Evolutionary conservation across 2,329 filamentous ascomycete species (phyloP).

Genomic region (Penicillium sp.): DNA sequence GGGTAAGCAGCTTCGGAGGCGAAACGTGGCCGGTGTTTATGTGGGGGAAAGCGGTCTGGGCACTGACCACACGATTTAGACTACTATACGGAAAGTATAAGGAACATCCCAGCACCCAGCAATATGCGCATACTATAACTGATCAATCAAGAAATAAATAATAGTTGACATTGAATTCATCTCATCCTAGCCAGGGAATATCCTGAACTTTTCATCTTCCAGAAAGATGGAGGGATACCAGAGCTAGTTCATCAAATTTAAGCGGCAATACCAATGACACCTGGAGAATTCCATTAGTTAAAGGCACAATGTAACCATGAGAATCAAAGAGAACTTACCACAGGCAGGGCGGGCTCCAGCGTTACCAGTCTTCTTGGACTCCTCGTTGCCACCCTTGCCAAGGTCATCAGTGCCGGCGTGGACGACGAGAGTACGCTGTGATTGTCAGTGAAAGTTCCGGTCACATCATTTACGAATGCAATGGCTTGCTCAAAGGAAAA

Average conservation of each 20-base stretch:
- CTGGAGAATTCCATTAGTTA: conserved; percentile 40
- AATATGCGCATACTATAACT: background rate
- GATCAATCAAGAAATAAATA: background rate
- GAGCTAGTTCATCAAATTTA: conserved; percentile 47
- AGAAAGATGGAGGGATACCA: conserved; percentile 11
- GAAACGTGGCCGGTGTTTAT: conserved; percentile 35
- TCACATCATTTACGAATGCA: background rate
- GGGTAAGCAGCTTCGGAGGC: conserved; percentile 20
- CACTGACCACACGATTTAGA: background rate
- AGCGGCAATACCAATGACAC: conserved; percentile 85
- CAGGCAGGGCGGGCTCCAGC: conserved; percentile 91
- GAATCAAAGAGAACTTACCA: conserved; percentile 58
- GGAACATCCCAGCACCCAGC: background rate
- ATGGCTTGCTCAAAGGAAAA: conserved; percentile 8
- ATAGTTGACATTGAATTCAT: conserved; percentile 20
- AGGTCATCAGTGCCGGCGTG: conserved; percentile 97
- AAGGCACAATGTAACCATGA: background rate
- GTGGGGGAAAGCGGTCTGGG: conserved; percentile 33
- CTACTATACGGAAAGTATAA: background rate
- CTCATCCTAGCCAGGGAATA: conserved; percentile 21
- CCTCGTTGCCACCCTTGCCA: conserved; percentile 85
- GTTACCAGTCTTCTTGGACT: conserved; percentile 98
- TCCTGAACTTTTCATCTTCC: conserved; percentile 24
- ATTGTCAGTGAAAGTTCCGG: conserved; percentile 13
- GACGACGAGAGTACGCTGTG: conserved; percentile 86